These are phyloP conservation scores for Globisporangium abappressorium DNA, from an alignment of 352 stramenopile genomes.

Conservation along the genomic window DNA sequence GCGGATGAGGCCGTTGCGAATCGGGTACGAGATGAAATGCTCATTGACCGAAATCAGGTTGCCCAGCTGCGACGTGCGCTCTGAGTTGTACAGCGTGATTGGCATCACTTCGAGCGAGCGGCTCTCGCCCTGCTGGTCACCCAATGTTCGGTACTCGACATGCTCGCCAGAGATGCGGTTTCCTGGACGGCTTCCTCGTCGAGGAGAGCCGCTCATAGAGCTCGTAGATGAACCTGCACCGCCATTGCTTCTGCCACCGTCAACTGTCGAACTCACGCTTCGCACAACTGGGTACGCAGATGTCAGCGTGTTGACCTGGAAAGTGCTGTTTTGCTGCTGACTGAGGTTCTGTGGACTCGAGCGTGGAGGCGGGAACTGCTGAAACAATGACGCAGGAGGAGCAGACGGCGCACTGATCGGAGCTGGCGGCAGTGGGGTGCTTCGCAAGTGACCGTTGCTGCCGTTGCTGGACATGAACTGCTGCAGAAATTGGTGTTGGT, in stretches of 20 bases:
- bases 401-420: conserved; percentile 30
- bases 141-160: conserved; percentile 50
- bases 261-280: conserved; percentile 36
- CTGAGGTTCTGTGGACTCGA: conserved; percentile 5
- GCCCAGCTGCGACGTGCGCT: conserved; percentile 66
- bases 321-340: conserved; percentile 11
- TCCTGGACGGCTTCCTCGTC: conserved; percentile 40
- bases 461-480: conserved; percentile 47
- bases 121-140: conserved; percentile 37
- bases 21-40: conserved; percentile 86
- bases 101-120: conserved; percentile 79
- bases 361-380: conserved; percentile 31
- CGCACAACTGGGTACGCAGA: conserved; percentile 25
- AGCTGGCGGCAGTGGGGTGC: conserved; percentile 28
- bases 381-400: conserved; percentile 22
- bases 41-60: conserved; percentile 81
- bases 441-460: conserved; percentile 31
- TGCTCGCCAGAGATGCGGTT: conserved; percentile 43
- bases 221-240: conserved; percentile 36
- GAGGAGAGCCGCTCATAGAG: conserved; percentile 42
- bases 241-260: conserved; percentile 36
- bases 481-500: conserved; percentile 53
- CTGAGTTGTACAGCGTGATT: conserved; percentile 80
- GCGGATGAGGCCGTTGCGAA: conserved; percentile 80
- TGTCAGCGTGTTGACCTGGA: conserved; percentile 7